Evolutionary conservation across 176 grass and related monocot species (phyloP).

Genomic region (Rhipidocladum racemiflorum): DNA sequence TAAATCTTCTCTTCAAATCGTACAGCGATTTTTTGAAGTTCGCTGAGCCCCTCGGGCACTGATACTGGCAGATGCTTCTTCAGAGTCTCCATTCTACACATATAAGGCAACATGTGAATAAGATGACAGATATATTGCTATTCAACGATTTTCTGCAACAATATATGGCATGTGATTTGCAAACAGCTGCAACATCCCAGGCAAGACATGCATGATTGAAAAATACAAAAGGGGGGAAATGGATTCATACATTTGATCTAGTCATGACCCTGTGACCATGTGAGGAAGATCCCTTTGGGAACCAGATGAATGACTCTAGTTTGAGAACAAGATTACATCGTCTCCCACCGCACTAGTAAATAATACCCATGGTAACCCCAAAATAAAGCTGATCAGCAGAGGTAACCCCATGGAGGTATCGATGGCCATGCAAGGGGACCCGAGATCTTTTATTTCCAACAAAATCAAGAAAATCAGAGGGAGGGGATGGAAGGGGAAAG

Average conservation of each 20-base stretch:
- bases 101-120: slow-evolving; percentile 17
- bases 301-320: background rate
- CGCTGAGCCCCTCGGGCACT: slow-evolving; percentile 58
- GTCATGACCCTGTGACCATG: background rate
- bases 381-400: background rate
- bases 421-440: no score
- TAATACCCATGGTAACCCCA: background rate
- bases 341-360: background rate
- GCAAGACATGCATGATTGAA: background rate
- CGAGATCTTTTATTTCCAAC: background rate
- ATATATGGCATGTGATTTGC: background rate
- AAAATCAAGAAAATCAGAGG: background rate
- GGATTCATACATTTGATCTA: background rate
- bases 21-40: slow-evolving; percentile 68
- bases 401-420: no score
- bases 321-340: slow-evolving; percentile 4
- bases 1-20: slow-evolving; percentile 83
- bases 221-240: no score
- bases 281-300: background rate
- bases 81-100: slow-evolving; percentile 71
- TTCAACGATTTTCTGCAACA: background rate
- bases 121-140: background rate
- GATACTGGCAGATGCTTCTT: slow-evolving; percentile 70
- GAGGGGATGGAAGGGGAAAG: background rate
- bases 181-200: background rate